Evolutionary conservation across 345 rosid genomes (phyloP), one percentile per base, ranked within the genome.

Genomic region (Mangifera indica): DNA sequence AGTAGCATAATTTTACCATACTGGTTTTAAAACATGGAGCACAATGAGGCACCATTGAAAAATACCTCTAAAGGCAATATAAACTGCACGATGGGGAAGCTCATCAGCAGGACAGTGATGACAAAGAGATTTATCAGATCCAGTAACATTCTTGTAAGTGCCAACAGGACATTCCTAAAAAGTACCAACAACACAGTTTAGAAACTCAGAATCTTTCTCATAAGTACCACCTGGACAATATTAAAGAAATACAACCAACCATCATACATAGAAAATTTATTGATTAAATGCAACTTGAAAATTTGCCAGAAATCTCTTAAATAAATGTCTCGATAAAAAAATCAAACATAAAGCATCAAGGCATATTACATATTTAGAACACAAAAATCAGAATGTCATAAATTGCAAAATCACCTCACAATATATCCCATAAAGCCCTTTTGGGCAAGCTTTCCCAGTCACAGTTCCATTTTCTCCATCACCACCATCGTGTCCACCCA

Each of bases 91-190:
- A 70, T 67, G 83, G 53, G 99, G 98, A 83, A 95, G 92, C 83
- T 93, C 97, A 64, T 75, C 13, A 66, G 81, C 74, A 51, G 98
- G 98, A 72, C 99, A 95, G 49, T 69, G 83, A 74, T 26, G 91
- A 77, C 99, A 95, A 74, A 95, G 98, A 66, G 89, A 78, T 54
- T 74, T 66, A 76, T 91, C 94, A 66, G 98, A 93, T 75, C 99
- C 99, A 72, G 81, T 86, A 56, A 85, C 89, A 69, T 92, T 92
- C 86, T 95, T 95, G 73, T 79, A 93, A 42, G 99, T 93, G 66
- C 99, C 99, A 80, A 76, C 67, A 67, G 97, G 99, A 76, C 99
- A 95, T 86, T 95, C 99, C 99, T 91, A 84, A 72, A 87, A 80
- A 77, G 74, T 80, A 8, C 10, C 37, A 32, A 71, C 67, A 52